Base-by-base conservation (phyloP, 1,284 basidiomycete genomes). In the Ustilago sp. region DNA sequence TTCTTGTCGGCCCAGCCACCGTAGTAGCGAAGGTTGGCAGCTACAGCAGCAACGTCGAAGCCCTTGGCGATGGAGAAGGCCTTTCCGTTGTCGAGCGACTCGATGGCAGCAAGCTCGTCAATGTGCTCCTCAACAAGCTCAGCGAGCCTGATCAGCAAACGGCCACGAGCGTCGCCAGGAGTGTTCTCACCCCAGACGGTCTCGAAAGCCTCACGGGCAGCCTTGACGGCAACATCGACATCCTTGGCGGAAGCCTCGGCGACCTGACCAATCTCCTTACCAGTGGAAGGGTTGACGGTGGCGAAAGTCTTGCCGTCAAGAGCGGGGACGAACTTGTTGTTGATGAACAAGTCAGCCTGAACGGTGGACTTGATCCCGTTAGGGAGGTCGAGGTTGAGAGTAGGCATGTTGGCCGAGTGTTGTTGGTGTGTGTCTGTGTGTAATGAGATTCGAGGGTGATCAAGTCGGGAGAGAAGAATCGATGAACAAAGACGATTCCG, bases 1-100 rank as follows among this genome's bases (percentile, higher is more conserved):
- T 94, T 89, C 89, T 96, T 97, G 89, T 97, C 94, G 28, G 82
- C 85, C 86, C 86, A 87, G 59, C 86, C 86, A 39, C 93, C 90
- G 86, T 90, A 90, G 84, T 96, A 96, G 76, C 86, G 81, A 32
- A 87, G 66, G 82, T 84, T 86, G 52, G 88, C 89, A 70, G 94
- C 93, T n/a, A 91, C 88, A 77, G 89, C 89, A 39, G 87, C 79
- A 9, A 94, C 89, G 85, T 98, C 95, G 59, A 90, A 91, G 54
- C 85, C 88, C 77, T 89, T 90, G 45, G 79, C 77, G 88, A 91
- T 92, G 13, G 83, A 79, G 87, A 92, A 95, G 1, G 94, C 92
- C 88, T 95, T 95, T 61, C 88, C 90, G 85, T 92, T 93, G 88
- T 94, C 93, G 81, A 94, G 67, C 56, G 82, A 81, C 80, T 86